Evolutionary conservation across 2,329 filamentous ascomycete genomes (phyloP), one percentile per base, ranked within the genome.

Genomic region (Scytalidium lignicola): DNA sequence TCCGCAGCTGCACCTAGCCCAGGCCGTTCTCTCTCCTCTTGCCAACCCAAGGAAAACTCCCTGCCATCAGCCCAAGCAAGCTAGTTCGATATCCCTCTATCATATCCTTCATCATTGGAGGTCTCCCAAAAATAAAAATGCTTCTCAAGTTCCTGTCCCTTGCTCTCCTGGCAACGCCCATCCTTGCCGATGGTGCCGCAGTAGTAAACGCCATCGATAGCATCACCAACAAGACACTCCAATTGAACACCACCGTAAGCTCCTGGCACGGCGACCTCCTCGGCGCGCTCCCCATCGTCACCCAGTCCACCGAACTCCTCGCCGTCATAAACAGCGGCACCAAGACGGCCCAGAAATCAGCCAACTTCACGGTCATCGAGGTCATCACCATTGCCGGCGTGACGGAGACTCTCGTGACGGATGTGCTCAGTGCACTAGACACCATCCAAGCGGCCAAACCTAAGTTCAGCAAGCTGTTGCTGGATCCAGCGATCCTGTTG

Each of bases 351-450:
- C 44, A 66, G 10, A 44, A 55, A 0, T 73, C 71, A 8, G 64
- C 54, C n/a, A 52, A 60, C 10, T 65, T 78, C 44, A 64, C 65
- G 6, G n/a, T 62, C 3, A 50, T 60, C 17, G 71, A 73, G 55
- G 64, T 68, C 2, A 69, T 71, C 4, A 48, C 55, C 2, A 53
- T 61, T 7, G 66, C 76, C 21, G 62, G 65, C 62, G 73, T 64
- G 47, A 60, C 71, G 55, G 65, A 67, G 61, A 71, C 72, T 50
- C 70, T 72, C 60, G 59, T 79, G 51, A 60, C 68, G 42, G 70
- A 76, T 19, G 76, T 77, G 28, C 61, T 73, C 63, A 68, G 78
- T 49, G 70, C 62, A 61, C 71, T 80, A 64, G 9, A 41, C 10
- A 60, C 51, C 9, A 47, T 56, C 10, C 43, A 47, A 6, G 56